Conservation (phyloP, 83 land plant genomes). For the Diphasiastrum complanatum region DNA sequence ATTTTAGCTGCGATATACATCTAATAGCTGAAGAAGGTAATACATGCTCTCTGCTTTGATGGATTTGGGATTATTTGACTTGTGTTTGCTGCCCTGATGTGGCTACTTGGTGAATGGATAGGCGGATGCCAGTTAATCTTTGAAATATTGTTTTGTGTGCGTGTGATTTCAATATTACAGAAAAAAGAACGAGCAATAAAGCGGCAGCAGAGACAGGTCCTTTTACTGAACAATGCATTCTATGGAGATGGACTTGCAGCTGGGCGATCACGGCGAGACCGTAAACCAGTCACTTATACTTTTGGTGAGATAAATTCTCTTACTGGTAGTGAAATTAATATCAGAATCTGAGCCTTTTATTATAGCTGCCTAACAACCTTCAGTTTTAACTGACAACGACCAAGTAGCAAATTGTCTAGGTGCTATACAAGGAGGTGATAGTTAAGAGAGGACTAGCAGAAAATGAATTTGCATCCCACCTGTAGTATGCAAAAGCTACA, state of each 20-base stretch:
- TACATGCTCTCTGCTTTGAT: not conserved
- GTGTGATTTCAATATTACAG: conserved; percentile 30
- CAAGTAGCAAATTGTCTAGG: no score
- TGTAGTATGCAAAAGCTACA: no score
- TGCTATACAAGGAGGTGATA: no score
- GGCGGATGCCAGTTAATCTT: not conserved
- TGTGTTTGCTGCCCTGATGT: not conserved
- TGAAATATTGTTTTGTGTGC: not conserved
- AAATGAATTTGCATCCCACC: no score
- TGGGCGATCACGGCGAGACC: conserved; percentile 86
- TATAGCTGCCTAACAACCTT: no score
- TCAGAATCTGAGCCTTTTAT: no score
- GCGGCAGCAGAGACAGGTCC: conserved; percentile 89
- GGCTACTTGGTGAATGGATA: not conserved
- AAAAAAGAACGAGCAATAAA: conserved; percentile 78
- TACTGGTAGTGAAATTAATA: no score
- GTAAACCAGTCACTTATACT: conserved; percentile 97
- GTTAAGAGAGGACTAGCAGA: no score
- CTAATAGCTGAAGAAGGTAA: not conserved
- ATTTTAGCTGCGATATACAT: not conserved
- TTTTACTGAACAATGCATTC: conserved; percentile 63
- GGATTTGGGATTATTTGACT: no score
- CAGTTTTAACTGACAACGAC: no score
- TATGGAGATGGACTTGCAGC: conserved; percentile 60
- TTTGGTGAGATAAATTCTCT: conserved; percentile 54